Evolutionary conservation across 305 asterid species (phyloP).

Genomic region (Fraxinus albicans): DNA sequence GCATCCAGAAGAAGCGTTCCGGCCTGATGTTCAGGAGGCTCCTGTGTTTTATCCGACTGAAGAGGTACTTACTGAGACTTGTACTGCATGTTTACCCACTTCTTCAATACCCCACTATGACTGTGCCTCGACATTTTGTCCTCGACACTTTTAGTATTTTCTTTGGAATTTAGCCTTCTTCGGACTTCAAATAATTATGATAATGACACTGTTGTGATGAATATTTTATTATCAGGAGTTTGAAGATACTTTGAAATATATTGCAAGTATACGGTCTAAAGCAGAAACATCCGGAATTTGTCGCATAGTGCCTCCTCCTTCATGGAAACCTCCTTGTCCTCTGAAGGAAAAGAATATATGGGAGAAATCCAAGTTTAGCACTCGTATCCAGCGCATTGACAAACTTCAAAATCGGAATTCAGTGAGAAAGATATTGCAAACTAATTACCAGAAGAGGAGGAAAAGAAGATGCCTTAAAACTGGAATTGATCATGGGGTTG

Average conservation of each 20-base stretch:
- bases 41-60: conserved; percentile 87
- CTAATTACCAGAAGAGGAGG: conserved; percentile 48
- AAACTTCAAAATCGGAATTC: conserved; percentile 77
- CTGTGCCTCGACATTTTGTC: conserved; percentile 13
- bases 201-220: conserved; percentile 15
- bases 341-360: conserved; percentile 54
- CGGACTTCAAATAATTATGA: conserved; percentile 1
- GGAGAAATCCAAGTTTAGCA: conserved; percentile 58
- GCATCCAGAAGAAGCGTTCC: conserved; percentile 73
- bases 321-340: conserved; percentile 87
- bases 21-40: conserved; percentile 72
- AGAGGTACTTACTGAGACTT: conserved; percentile 50
- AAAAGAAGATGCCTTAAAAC: conserved; percentile 53
- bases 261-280: conserved; percentile 65
- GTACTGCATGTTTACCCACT: conserved; percentile 17
- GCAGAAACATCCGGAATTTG: conserved; percentile 83
- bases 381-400: conserved; percentile 80
- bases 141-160: conserved; percentile 15
- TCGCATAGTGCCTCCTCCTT: conserved; percentile 84
- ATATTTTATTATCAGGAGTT: conserved; percentile 53
- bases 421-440: conserved; percentile 54
- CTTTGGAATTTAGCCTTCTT: conserved; percentile 5
- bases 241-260: conserved; percentile 72
- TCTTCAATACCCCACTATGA: conserved; percentile 18
- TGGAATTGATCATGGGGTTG: conserved; percentile 41